Base-by-base conservation (phyloP, 2,329 filamentous ascomycete genomes). In the Botrytis fabae region DNA sequence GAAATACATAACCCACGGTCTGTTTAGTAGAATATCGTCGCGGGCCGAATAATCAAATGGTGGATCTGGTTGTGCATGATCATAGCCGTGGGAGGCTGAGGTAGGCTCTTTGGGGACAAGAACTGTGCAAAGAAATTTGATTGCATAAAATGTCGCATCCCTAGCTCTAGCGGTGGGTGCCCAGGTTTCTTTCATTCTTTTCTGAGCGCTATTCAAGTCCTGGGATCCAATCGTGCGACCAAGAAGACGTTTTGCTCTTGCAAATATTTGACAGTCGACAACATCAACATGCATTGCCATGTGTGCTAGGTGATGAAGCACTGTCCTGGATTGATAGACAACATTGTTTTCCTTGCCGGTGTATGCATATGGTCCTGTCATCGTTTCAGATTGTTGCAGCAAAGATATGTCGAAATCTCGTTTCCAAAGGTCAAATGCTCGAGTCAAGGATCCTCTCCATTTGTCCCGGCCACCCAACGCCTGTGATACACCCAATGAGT, bases 271-370 rank as follows among this genome's bases (percentile, higher is more conserved):
- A 79, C 94, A 95, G 81, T 98, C 95, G n/a, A 97, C 93, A 71
- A 98, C 94, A 80, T 98, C 95, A 38, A 97, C 94, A 80, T 98
- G 94, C 88, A 97, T 97, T 4, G 94, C 94, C 93, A 99, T 98
- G 82, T 98, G 96, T 0, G 96, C 96, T 20, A 99, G 85, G 78
- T 97, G 94, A 80, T 98, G 95, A 62, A 98, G 85, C 42, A 97
- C 95, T 3, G 92, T 97, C 32, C 94, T 90, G 75, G 92, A 94
- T 81, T 98, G 94, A 78, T 96, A 95, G 44, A 97, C 91, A 22
- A 88, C 83, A 72, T 86, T 88, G 74, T 89, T 86, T 77, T 91
- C 91, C 78, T 91, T 90, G 61, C 85, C 84, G 2, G 85, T 80
- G 76, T 86, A 86, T 66, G 83, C 83, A 77, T 90, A 89, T 2